A percentile compares a stretch with the other conserved stretches of the same genome.
phyloP scores from a whole-genome alignment of 495 filamentous ascomycete species.

The Baudoinia panamericana region DNA sequence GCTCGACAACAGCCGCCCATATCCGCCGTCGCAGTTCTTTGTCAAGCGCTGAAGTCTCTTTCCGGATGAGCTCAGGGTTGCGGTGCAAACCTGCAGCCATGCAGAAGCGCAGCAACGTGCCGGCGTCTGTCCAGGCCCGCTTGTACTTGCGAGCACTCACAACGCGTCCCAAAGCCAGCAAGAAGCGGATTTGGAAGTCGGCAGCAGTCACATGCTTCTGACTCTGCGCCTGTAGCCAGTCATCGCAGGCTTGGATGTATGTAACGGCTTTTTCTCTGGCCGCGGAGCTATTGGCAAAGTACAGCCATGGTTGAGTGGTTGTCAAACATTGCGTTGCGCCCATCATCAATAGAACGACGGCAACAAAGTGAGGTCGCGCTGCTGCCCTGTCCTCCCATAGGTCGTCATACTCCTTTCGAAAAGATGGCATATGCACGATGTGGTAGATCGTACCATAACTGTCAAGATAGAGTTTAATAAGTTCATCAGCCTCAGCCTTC shows the following conservation, averaged over 20 bases:
- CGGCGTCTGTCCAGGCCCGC: slow-evolving; percentile 18
- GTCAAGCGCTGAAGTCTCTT: slow-evolving; percentile 17
- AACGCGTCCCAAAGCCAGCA: slow-evolving; percentile 7
- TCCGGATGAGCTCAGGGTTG: slow-evolving; percentile 16
- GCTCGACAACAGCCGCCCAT: slow-evolving; percentile 18
- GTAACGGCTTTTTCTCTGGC: slow-evolving; percentile 14
- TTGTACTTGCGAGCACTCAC: slow-evolving; percentile 17
- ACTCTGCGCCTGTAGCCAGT: slow-evolving; percentile 19
- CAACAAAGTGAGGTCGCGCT: slow-evolving; percentile 9
- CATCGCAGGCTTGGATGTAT: slow-evolving; percentile 14
- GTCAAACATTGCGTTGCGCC: slow-evolving; percentile 15
- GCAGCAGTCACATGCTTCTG: slow-evolving; percentile 20
- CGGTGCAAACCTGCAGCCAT: slow-evolving; percentile 23
- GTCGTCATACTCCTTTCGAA: slow-evolving; percentile 16
- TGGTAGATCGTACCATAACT: slow-evolving; percentile 19
- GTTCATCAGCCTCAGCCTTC: slow-evolving; percentile 4
- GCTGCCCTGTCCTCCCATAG: slow-evolving; percentile 6
- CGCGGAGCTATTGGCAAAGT: slow-evolving; percentile 12
- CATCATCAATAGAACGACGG: slow-evolving; percentile 12
- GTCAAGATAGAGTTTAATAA: slow-evolving; percentile 15
- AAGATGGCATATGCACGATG: slow-evolving; percentile 19
- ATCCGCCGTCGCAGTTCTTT: slow-evolving; percentile 21
- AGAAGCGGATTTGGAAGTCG: slow-evolving; percentile 20
- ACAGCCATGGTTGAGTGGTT: slow-evolving; percentile 9
- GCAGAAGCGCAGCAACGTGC: slow-evolving; percentile 17